Evolutionary conservation across 1,284 basidiomycete species (phyloP), one percentile per base, ranked within the genome.

Genomic region (Boletus sp.): DNA sequence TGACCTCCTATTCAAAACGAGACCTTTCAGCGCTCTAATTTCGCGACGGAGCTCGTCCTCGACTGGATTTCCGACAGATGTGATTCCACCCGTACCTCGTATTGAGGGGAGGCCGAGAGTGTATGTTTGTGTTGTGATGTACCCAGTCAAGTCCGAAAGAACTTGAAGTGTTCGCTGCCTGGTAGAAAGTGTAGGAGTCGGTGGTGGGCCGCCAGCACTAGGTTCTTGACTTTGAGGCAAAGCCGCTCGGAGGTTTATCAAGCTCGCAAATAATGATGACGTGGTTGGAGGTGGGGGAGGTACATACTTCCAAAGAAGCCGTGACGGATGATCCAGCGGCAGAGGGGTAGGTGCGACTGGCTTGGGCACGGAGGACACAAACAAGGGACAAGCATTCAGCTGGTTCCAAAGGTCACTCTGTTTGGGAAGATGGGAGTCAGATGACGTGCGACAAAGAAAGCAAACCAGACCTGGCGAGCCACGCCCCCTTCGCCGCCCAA

Each of bases 341-440:
- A 53, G 44, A 39, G 26, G 37, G 44, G 13, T 32, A 23, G 46
- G 2, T 23, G 46, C 10, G 27, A 57, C 46, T 42, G 51, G 30
- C 50, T 55, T 45, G 14, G 57, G 48, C 14, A 48, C 12, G 27
- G 61, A 53, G 9, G 57, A 59, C 12, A 60, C 57, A 61, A 88
- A 88, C 7, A 77, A 53, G 2, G 79, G 69, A 38, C 69, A 77
- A 2, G 70, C 72, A 10, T 73, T 73, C 22, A 88, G 75, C 4
- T 76, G 77, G 29, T 77, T 69, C 82, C 84, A 87, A 20, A 88
- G 64, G 19, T 63, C 60, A 52, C 72, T 70, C 85, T 88, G 58
- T 23, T 52, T 10, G 30, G 16, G 25, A 35, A 40, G 17, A 13
- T n/a, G 16, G 16, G 9, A 22, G 25, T 37, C 13, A 48, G 52